Conservation (phyloP, 2,329 filamentous ascomycete species). For the Xylariomycetidae sp. region DNA sequence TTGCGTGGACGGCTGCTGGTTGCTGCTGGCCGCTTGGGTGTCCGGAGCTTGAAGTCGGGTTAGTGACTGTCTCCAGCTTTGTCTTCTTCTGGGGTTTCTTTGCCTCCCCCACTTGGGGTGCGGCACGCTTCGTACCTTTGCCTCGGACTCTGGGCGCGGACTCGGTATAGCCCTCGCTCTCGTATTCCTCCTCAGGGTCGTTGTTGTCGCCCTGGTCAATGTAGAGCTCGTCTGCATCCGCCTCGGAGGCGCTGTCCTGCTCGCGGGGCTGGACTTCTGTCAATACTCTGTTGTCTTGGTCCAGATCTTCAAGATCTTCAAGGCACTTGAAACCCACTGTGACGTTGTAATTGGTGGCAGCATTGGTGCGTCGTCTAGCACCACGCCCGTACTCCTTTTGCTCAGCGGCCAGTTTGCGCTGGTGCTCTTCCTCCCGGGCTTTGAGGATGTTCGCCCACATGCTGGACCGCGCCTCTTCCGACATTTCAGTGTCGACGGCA, state of each 20-base stretch:
- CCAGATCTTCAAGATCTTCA: slow-evolving; percentile 17
- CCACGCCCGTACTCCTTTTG: slow-evolving; percentile 79
- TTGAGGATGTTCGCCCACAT: slow-evolving; percentile 89
- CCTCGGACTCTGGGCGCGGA: slow-evolving; percentile 5
- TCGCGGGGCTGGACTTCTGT: slow-evolving; percentile 16
- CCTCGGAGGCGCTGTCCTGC: slow-evolving; percentile 20
- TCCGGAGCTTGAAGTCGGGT: too few species aligned
- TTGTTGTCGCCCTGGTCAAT: slow-evolving; percentile 20
- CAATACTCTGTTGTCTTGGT: slow-evolving; percentile 7
- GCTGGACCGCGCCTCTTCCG: slow-evolving; percentile 51
- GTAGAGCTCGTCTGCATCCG: slow-evolving; percentile 23
- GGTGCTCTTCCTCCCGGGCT: slow-evolving; percentile 72
- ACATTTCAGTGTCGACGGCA: slow-evolving; percentile 45
- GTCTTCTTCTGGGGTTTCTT: too few species aligned
- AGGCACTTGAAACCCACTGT: slow-evolving; percentile 29
- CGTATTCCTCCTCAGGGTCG: slow-evolving; percentile 16
- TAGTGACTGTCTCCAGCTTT: too few species aligned
- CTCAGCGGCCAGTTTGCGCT: slow-evolving; percentile 61
- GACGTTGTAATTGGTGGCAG: slow-evolving; percentile 46
- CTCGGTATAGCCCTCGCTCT: slow-evolving; percentile 10
- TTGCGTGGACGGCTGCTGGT: too few species aligned
- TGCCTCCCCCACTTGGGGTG: too few species aligned
- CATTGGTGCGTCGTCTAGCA: slow-evolving; percentile 55
- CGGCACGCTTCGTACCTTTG: slow-evolving; percentile 20
- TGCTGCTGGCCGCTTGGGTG: too few species aligned